phyloP scores from a whole-genome alignment of 208 protist species.

The Vickermania spadyakhi region DNA sequence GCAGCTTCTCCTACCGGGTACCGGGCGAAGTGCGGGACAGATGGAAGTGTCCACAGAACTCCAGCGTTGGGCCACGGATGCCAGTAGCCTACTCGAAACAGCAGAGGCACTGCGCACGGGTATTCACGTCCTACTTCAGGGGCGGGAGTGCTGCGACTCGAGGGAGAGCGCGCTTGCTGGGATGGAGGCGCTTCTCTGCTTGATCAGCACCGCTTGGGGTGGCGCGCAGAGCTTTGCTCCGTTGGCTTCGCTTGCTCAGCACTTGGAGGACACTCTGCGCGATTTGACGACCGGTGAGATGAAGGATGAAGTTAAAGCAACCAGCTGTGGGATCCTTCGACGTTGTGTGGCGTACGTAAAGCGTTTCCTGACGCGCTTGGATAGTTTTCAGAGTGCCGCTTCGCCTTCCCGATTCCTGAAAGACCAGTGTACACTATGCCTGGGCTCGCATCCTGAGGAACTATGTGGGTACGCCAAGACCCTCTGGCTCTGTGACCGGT shows the following conservation, averaged over 20 bases:
- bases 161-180: not conserved
- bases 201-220: not conserved
- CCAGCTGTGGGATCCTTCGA: too few relatives aligned
- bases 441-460: constrained; percentile 45
- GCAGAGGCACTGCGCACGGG: constrained; percentile 9
- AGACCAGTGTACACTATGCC: constrained; percentile 48
- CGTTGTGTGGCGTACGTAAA: constrained; percentile 37
- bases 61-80: too few relatives aligned
- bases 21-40: too few relatives aligned
- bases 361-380: constrained; percentile 31
- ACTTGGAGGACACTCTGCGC: not conserved
- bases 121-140: constrained; percentile 8
- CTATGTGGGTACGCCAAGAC: constrained; percentile 27
- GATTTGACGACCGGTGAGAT: constrained; percentile 2
- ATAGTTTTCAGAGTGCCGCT: constrained; percentile 22
- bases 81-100: too few relatives aligned
- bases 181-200: not conserved
- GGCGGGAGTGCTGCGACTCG: constrained; percentile 7
- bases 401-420: constrained; percentile 5
- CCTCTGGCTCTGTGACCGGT: constrained; percentile 49
- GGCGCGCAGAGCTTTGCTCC: not conserved
- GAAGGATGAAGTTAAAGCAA: too few relatives aligned
- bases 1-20: too few relatives aligned
- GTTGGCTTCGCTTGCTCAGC: not conserved
- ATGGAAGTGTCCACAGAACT: too few relatives aligned